Conservation (phyloP, 1,284 basidiomycete species). For the Ganoderma sp. region DNA sequence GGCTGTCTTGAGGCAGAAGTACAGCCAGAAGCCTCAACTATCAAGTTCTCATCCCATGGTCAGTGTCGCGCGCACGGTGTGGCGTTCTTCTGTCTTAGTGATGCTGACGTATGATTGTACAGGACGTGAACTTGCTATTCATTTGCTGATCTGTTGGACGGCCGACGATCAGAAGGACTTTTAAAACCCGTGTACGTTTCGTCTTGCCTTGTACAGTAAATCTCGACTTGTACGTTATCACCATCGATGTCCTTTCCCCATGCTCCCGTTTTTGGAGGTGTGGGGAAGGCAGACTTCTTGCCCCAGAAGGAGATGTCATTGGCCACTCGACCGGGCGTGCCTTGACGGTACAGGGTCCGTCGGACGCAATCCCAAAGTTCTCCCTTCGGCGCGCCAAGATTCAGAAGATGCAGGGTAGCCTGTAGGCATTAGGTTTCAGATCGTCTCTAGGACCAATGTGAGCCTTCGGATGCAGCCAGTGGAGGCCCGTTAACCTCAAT, state of each 20-base stretch:
- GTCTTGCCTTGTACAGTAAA: background rate
- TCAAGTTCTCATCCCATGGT: constrained; percentile 83
- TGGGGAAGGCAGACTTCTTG: background rate
- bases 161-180: background rate
- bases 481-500: no score
- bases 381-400: background rate
- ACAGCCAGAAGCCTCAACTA: constrained; percentile 85
- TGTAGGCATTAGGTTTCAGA: no score
- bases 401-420: background rate
- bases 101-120: constrained; percentile 7
- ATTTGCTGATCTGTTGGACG: constrained; percentile 47
- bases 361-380: background rate
- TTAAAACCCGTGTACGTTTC: background rate
- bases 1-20: constrained; percentile 65
- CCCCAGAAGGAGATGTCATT: background rate
- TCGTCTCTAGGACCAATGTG: no score
- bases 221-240: constrained; percentile 2
- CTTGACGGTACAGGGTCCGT: background rate
- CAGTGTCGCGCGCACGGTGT: constrained; percentile 33
- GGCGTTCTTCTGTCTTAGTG: constrained; percentile 8
- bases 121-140: constrained; percentile 64
- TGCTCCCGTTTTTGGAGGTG: background rate
- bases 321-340: background rate
- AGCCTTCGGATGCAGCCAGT: no score
- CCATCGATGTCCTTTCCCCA: background rate